Conservation (phyloP, 2,329 filamentous ascomycete genomes). For the Zasmidium citrigriseum region DNA sequence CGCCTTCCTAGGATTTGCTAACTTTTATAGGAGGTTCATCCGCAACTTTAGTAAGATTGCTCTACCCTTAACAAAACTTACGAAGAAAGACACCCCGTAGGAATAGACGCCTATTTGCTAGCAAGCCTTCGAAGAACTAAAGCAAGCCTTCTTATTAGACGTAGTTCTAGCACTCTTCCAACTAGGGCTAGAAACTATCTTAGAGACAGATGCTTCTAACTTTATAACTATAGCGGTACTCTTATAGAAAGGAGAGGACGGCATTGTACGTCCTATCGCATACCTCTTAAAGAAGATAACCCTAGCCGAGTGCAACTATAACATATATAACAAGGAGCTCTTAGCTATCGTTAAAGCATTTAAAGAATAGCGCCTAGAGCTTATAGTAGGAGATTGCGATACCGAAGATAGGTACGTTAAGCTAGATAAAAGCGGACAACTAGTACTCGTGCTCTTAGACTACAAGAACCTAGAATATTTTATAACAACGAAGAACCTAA, state of each 20-base stretch:
- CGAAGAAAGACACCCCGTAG: not conserved
- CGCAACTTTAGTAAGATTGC: constrained; percentile 13
- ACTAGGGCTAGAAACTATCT: not conserved
- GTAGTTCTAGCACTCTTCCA: not conserved
- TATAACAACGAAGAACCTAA: constrained; percentile 1
- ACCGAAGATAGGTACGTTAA: not conserved
- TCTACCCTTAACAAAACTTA: not conserved
- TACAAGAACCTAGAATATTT: constrained; percentile 6
- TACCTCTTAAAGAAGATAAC: constrained; percentile 4
- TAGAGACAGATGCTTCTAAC: not conserved
- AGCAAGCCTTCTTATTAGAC: not conserved
- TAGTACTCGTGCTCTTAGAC: not conserved
- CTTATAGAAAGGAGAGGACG: not conserved
- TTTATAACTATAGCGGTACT: not conserved
- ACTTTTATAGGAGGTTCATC: not conserved
- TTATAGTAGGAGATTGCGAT: constrained; percentile 1
- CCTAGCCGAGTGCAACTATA: not conserved
- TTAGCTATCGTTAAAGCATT: not conserved
- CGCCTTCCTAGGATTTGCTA: not conserved
- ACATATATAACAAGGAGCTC: constrained; percentile 3
- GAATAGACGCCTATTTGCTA: not conserved
- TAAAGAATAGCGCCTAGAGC: constrained; percentile 2
- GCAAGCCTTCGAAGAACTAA: not conserved
- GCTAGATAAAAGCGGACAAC: not conserved
- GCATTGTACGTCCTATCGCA: not conserved